A percentile compares a stretch with the other conserved stretches of the same genome.
Conservation (phyloP, 768 basidiomycete genomes). For the Hysterangium stoloniferum region DNA sequence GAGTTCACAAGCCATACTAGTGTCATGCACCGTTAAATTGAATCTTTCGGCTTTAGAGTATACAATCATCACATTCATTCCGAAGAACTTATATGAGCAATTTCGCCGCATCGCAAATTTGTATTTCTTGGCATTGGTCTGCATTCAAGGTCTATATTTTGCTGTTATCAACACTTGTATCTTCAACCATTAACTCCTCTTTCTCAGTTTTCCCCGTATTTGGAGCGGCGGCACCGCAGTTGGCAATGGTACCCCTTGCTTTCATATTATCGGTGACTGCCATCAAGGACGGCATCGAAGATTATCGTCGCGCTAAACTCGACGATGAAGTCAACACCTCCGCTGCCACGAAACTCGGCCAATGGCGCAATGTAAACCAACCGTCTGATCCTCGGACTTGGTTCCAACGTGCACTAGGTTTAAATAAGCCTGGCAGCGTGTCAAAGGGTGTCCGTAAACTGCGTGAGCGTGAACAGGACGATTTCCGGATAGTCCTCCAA, state of each 20-base stretch:
- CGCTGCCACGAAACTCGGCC: slow-evolving; percentile 79
- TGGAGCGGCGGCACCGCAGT: slow-evolving; percentile 75
- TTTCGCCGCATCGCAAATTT: slow-evolving; percentile 90
- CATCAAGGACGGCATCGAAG: slow-evolving; percentile 93
- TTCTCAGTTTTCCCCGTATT: slow-evolving; percentile 78
- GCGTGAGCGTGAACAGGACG: slow-evolving; percentile 59
- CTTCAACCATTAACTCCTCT: slow-evolving; percentile 14
- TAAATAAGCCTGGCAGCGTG: slow-evolving; percentile 67
- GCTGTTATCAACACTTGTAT: background rate
- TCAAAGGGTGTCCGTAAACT: slow-evolving; percentile 81
- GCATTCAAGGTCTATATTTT: slow-evolving; percentile 57
- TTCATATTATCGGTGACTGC: slow-evolving; percentile 87
- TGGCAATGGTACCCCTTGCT: slow-evolving; percentile 76
- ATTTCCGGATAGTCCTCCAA: slow-evolving; percentile 51
- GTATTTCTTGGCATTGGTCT: slow-evolving; percentile 80
- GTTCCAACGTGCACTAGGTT: slow-evolving; percentile 63
- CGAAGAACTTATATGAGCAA: slow-evolving; percentile 92
- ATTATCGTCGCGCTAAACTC: slow-evolving; percentile 79
- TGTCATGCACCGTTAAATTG: background rate
- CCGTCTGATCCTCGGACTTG: slow-evolving; percentile 68
- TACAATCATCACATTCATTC: slow-evolving; percentile 82
- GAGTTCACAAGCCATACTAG: slow-evolving; percentile 29
- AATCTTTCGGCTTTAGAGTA: slow-evolving; percentile 50
- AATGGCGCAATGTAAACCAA: slow-evolving; percentile 86
- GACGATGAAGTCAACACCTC: slow-evolving; percentile 96